Evolutionary conservation across 352 stramenopile species (phyloP).

Genomic region (Pythium chondricola): DNA sequence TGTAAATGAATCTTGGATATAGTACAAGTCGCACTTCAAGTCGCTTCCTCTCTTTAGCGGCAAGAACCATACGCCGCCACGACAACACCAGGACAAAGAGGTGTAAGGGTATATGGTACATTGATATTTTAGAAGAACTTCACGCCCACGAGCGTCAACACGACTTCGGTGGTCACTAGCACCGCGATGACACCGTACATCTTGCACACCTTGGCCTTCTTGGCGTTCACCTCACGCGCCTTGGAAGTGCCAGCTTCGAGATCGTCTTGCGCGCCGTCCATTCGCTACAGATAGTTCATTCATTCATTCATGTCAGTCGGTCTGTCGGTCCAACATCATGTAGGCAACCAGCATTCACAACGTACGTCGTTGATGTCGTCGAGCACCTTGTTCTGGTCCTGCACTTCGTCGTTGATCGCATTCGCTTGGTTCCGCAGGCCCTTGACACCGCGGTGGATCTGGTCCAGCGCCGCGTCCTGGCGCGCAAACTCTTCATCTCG

Average conservation of each 20-base stretch:
- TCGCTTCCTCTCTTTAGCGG: no score
- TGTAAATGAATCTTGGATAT: conserved; percentile 1
- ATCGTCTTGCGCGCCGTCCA: conserved; percentile 58
- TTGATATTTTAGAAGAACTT: no score
- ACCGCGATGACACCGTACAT: conserved; percentile 66
- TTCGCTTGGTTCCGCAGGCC: conserved; percentile 78
- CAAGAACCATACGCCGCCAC: no score
- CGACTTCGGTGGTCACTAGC: conserved; percentile 33
- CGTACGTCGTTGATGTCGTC: conserved; percentile 69
- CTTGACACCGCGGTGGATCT: conserved; percentile 73
- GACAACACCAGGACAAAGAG: no score
- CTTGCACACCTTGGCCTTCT: conserved; percentile 77
- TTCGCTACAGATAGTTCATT: conserved; percentile 26
- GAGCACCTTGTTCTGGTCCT: conserved; percentile 80
- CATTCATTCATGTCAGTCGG: no score
- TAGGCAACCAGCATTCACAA: conserved; percentile 3
- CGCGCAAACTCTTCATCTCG: conserved; percentile 44
- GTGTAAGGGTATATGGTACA: not conserved
- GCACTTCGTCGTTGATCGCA: conserved; percentile 79
- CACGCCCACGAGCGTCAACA: conserved; percentile 2
- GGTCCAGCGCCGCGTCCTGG: conserved; percentile 70
- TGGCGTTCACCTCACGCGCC: conserved; percentile 54
- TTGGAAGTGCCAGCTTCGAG: conserved; percentile 53
- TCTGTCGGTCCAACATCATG: conserved; percentile 19
- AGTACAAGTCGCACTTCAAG: no score